phyloP scores from a whole-genome alignment of 129 eudicot species.

The Tagetes erecta region DNA sequence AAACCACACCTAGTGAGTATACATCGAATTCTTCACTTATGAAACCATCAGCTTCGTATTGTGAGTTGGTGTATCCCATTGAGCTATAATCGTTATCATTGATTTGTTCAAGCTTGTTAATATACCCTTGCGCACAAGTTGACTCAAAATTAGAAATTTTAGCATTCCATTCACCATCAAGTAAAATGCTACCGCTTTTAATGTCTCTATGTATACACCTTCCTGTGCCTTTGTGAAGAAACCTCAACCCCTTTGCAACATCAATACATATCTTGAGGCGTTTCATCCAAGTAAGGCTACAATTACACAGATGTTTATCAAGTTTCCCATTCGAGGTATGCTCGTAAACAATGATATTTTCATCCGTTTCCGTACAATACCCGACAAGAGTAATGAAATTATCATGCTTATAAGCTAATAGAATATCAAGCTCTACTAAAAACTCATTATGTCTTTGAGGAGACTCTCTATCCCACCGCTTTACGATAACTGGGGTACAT shows the following conservation, averaged over 20 bases:
- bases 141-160: too few species aligned
- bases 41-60: too few species aligned
- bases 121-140: too few species aligned
- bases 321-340: slow-evolving; percentile 7
- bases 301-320: neutral
- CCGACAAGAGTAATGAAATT: slow-evolving; percentile 1
- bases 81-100: too few species aligned
- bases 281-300: neutral
- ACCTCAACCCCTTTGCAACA: neutral
- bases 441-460: neutral
- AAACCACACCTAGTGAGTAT: too few species aligned
- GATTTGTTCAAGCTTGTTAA: too few species aligned
- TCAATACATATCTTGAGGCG: neutral
- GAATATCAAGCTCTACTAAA: neutral
- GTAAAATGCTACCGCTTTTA: too few species aligned
- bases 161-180: too few species aligned
- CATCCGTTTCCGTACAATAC: neutral
- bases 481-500: neutral
- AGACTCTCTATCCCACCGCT: neutral
- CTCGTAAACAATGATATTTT: slow-evolving; percentile 5
- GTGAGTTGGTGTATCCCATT: too few species aligned
- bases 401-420: neutral
- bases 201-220: too few species aligned
- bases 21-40: too few species aligned
- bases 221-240: too few species aligned